Conservation (phyloP, 441 rosid genomes). For the Croton laevigatus region DNA sequence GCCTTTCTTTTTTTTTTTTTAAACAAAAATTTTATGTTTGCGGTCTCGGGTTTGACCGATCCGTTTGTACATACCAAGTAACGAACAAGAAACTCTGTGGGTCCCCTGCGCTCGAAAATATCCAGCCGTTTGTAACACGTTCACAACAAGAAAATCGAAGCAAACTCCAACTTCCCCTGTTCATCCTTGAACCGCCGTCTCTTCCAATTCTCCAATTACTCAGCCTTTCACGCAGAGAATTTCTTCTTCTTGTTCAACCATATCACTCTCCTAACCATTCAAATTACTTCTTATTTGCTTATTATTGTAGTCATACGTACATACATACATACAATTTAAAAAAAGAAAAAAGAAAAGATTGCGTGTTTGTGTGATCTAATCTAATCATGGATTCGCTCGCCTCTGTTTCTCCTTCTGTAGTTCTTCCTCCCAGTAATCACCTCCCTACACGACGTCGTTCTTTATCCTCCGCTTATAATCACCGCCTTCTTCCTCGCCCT, state of each 20-base stretch:
- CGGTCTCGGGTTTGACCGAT: background rate
- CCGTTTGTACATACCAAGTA: background rate
- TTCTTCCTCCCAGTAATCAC: slow-evolving; percentile 52
- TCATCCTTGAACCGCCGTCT: background rate
- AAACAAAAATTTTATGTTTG: background rate
- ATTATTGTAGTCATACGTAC: no score
- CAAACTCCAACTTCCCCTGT: slow-evolving; percentile 21
- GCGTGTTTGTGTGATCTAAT: no score
- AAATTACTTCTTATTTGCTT: background rate
- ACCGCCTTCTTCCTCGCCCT: slow-evolving; percentile 26
- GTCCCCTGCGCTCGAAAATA: slow-evolving; percentile 31
- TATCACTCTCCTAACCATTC: background rate
- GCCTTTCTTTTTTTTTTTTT: no score
- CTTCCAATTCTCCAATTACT: background rate
- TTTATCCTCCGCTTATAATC: slow-evolving; percentile 24
- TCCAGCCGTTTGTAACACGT: slow-evolving; percentile 10
- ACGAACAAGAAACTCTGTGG: background rate
- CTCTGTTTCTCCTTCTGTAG: slow-evolving; percentile 61
- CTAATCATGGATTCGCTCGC: slow-evolving; percentile 63
- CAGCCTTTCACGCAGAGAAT: slow-evolving; percentile 38
- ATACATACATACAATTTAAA: background rate
- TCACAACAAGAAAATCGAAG: background rate
- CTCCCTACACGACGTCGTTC: slow-evolving; percentile 34
- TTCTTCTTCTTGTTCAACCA: slow-evolving; percentile 6
- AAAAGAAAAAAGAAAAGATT: no score